Evolutionary conservation across 2,329 filamentous ascomycete species (phyloP), one percentile per base, ranked within the genome.

Genomic region (Pseudopyrenochaeta lycopersici): DNA sequence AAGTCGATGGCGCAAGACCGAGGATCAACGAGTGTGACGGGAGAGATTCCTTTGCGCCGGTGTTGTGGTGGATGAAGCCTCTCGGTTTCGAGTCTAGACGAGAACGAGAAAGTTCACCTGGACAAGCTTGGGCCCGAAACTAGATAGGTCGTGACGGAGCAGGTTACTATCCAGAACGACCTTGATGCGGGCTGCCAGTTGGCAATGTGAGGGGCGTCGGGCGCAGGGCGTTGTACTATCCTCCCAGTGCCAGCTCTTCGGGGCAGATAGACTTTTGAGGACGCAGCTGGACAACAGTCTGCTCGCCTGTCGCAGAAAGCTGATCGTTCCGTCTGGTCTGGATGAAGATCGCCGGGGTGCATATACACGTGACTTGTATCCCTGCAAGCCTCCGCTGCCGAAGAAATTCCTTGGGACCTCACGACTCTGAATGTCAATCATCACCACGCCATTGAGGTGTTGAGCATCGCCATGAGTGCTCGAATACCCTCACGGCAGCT

Each of bases 401-500:
- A 52, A 59, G 60, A 63, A 63, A 51, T 63, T 63, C 54, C 53
- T n/a, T 52, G 45, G 14, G 38, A 46, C 50, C 27, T 47, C 56
- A 52, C 60, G 27, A 40, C 51, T 15, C 10, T 23, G 51, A 46
- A 27, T 44, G 40, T 46, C 40, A 61, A 62, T 62, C 67, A 52
- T 45, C 62, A 55, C 56, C 55, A 49, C 58, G 60, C 61, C 61
- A 67, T 68, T 64, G 70, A 36, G 54, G 51, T 40, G 48, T 42
- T 47, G 52, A 60, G 55, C 65, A 67, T 67, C 68, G 48, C 61
- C 71, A 92, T 91, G 89, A 90, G 82, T 77, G 76, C 89, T 67
- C 83, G 84, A 75, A 78, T 87, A 70, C 86, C 88, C 64, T 81
- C 86, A 67, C 79, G 85, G 79, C 84, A 84, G 78, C 78, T 89